Base-by-base conservation (phyloP, 192 early-diverging fungal species). In the Mortierella alpina region DNA sequence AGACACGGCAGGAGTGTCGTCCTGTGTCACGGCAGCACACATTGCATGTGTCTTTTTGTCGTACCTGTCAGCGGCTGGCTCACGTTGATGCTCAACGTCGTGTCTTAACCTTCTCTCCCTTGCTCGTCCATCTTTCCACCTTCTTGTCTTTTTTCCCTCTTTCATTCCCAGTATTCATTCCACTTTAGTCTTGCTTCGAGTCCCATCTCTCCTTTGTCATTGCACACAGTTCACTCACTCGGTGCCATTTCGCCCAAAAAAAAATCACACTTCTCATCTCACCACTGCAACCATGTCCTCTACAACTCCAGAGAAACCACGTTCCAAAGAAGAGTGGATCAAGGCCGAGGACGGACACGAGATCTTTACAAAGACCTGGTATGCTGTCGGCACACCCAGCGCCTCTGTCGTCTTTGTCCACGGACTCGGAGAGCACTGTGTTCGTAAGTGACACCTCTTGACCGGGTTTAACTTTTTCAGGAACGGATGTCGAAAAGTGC, bases 341-440 rank as follows among this genome's bases (percentile, higher is more conserved):
- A 75, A 68, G 40, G 59, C 84, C 17, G 74, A 61, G 10, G 85
- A 87, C 63, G 76, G 82, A 39, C 66, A 84, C 10, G 55, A 76
- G 18, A 42, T 89, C 45, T 89, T 84, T 63, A 87, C 88, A 45
- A 85, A 86, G 57, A 87, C 86, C 2, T 89, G 86, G 86, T 87
- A 81, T 6, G 69, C 66, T 44, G 64, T 68, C 46, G 70, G 79
- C 8, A 47, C 46, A 6, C 83, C 83, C 14, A 44, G 73, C 14
- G 83, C 83, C 42, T 63, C 83, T 12, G 58, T 84, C 14, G 78
- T 84, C 17, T 70, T 88, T 67, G 66, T 90, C 50, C 88, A 90
- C 51, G 88, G 88, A 20, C 86, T 90, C 65, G 88, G 87, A 47
- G 88, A 90, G 59, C 86, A 90, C 46, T 63, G 76, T 57, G 70